Base-by-base conservation (phyloP, 2,329 filamentous ascomycete species). In the Zarea fungicola region DNA sequence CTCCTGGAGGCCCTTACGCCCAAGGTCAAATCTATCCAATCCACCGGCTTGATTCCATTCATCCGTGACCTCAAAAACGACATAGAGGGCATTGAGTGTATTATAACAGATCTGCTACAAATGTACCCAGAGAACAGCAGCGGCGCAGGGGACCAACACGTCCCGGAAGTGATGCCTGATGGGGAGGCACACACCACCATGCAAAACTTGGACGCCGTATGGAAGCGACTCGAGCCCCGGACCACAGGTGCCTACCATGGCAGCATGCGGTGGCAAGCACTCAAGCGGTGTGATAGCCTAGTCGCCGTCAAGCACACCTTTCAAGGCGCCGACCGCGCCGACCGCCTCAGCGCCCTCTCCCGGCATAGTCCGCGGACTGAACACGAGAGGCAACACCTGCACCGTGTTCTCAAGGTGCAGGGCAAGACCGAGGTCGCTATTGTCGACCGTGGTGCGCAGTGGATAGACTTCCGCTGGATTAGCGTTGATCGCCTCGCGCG, bases 391-490 rank as follows among this genome's bases (percentile, higher is more conserved):
- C 55, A 60, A 28, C 52, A 55, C 14, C 51, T 64, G 47, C 62
- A 66, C 41, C 58, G 64, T 3, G 52, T 57, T 1, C 49, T 68
- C n/a, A 66, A 64, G 44, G 60, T 63, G 45, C 62, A 65, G 46
- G 58, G 58, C 26, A 62, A 63, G 4, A 57, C 65, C 7, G 62
- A 66, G 19, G 65, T 67, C 1, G 57, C 67, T 22, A 63, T 70
- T 28, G 65, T 70, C 18, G 58, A 65, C 8, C 60, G 57, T n/a
- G 66, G 63, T 5, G 49, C 42, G 3, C 60, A 66, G 54, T 70
- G 66, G 66, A 39, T 70, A 29, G 60, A 60, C 14, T 51, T 64
- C 37, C 61, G 63, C 25, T 58, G 60, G 7, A 54, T 67, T 2
- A 60, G 59, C 41, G 53, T 56, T 11, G 59, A 65, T 40, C 56